Base-by-base conservation (phyloP, 208 protist species). In the Acanthamoeba healyi region DNA sequence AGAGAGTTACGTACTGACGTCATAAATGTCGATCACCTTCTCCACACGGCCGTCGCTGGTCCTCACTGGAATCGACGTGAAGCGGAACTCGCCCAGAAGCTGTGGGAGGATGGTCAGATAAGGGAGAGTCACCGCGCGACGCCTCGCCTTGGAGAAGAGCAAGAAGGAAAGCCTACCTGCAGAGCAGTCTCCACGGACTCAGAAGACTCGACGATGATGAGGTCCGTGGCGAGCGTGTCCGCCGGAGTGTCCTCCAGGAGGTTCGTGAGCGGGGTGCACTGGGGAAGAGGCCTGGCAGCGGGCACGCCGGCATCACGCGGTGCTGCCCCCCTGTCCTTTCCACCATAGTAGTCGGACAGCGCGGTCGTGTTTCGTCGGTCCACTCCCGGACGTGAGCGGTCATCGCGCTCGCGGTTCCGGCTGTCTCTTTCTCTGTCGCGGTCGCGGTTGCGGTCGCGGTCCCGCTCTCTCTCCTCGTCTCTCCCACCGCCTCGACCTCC, bases 1-100 rank as follows among this genome's bases (percentile, higher is more conserved):
- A 15, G n/a, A n/a, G n/a, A n/a, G n/a, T n/a, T n/a, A 49, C 70
- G 70, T 79, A 79, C 70, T 79, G 38, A 79, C 70, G 70, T 79
- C 70, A 36, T 79, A 79, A 36, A 79, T 79, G 38, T 79, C 70
- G 70, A 79, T 79, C 70, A 79, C 46, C 34, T 79, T 79, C 7
- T 79, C 70, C 70, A 79, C 22, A 3, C 38, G 9, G 9, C 70
- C 70, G 70, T 79, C 70, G 32, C 14, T 79, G 70, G 70, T 79
- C 4, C 70, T 32, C 36, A 79, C 70, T 7, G 70, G 70, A n/a
- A 79, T 5, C 9, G 70, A 79, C 17, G 70, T 79, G 70, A 79
- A 79, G 36, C 70, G 32, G 36, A 79, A 79, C 36, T 79, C 70
- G 36, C 12, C 70, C 36, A 79, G n/a, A 4, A 79, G 70, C 70